Base-by-base conservation (phyloP, 495 filamentous ascomycete genomes). In the Xylaria flabelliformis region DNA sequence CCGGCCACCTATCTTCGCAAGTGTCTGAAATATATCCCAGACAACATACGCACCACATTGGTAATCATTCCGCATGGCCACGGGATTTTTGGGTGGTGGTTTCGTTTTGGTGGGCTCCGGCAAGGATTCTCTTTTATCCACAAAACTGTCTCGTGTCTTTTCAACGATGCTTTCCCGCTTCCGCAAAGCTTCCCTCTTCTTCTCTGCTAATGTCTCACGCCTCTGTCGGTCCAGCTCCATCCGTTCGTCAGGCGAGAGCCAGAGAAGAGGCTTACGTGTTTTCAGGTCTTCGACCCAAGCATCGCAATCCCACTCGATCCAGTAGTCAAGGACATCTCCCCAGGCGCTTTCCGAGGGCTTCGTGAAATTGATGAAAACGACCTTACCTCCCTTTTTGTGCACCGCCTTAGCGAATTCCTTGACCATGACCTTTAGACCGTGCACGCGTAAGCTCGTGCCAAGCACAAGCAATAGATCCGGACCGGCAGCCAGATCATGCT, bases 241-340 rank as follows among this genome's bases (percentile, higher is more conserved):
- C 15, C 80, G 64, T 3, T 77, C 78, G 4, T 82, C 83, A 13
- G 82, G 83, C 2, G 84, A 83, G 24, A 86, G 73, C 88, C 89
- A 91, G 12, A 91, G 82, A 50, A 85, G 85, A 6, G 81, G 82
- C 70, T 89, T 86, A 67, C 86, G 82, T 53, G 80, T 71, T 72
- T 86, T 88, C 70, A 92, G 76, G 67, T 90, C 87, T 32, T 81
- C 78, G 17, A 92, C 90, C 90, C 90, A 92, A n/a, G 82, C 85
- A 70, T 92, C 90, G 64, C 90, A 92, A 69, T 92, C 91, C 89
- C 90, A 91, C 39, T 89, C 84, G 3, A 92, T 84, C 85, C 89
- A 91, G 56, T 88, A 90, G 76, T 92, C 90, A 64, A 92, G 87
- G 1, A 91, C 80, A 62, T 91, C 89, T 1, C 88, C 86, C 90